Evolutionary conservation across 1,284 basidiomycete species (phyloP), one percentile per base, ranked within the genome.

Genomic region (Anthracocystis setariae): DNA sequence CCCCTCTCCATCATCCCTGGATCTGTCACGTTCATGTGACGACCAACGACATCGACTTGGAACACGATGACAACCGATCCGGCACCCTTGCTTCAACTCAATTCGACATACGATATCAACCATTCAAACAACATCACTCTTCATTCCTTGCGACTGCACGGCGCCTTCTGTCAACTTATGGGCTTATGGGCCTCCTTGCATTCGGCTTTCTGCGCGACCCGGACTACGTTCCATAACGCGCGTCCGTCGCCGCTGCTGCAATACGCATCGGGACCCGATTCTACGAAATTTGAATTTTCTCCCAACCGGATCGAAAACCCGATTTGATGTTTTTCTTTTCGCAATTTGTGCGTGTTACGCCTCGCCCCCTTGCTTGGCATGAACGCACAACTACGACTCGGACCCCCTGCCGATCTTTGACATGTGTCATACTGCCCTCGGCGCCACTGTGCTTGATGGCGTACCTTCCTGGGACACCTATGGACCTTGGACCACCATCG

Each of bases 281-380:
- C 13, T 23, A 20, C 40, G 8, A 37, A 23, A 35, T 21, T 13
- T 33, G 13, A 9, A 39, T 20, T 20, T 40, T 50, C 23, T 25
- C n/a, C 15, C 35, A n/a, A 9, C 17, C 17, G 29, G 29, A 38
- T 35, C 24, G 12, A 27, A 48, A 48, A 48, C n/a, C n/a, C n/a
- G n/a, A n/a, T n/a, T 39, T 35, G 46, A 33, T 29, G n/a, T n/a
- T n/a, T n/a, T n/a, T n/a, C n/a, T 24, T n/a, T 43, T 43, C 40
- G 39, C 25, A n/a, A 18, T 44, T 38, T 44, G 43, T 33, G 42
- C 48, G 48, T 56, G 48, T 44, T 35, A 43, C 53, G 48, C 45
- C 33, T 40, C 3, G 33, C 53, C 61, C 44, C 52, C 52, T 66
- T 66, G 63, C 63, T 39, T 66, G 63, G 56, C 46, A 65, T 39